A percentile compares a stretch with the other conserved stretches of the same genome.
Evolutionary conservation across 495 filamentous ascomycete species (phyloP).

Genomic region (Physcia stellaris): DNA sequence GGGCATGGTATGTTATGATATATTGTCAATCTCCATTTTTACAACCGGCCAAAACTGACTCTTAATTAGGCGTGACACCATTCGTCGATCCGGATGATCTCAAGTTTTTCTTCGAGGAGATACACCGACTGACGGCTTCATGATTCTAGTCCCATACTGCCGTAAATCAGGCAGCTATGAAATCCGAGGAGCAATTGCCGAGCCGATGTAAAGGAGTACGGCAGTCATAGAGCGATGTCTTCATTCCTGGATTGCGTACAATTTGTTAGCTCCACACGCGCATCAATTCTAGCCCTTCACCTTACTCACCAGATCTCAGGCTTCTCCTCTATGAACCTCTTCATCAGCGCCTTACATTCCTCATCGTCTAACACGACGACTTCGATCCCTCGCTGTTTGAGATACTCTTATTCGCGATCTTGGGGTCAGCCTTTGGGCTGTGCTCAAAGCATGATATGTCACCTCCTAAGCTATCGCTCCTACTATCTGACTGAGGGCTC

Average conservation of each 20-base stretch:
- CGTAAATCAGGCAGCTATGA: no score
- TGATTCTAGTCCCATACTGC: no score
- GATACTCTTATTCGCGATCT: no score
- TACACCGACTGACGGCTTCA: conserved; percentile 45
- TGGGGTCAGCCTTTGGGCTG: no score
- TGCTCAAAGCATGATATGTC: no score
- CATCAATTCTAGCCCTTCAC: no score
- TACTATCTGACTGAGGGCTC: no score
- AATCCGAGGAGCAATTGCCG: background rate
- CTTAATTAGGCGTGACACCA: conserved; percentile 63
- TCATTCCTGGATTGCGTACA: conserved; percentile 46
- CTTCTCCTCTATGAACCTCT: conserved; percentile 59
- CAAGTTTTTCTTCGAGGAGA: conserved; percentile 85
- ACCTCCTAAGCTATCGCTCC: no score
- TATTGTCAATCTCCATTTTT: no score
- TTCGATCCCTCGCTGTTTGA: conserved; percentile 58
- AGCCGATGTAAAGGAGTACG: conserved; percentile 9
- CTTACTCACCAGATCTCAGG: conserved; percentile 60
- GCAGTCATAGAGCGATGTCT: conserved; percentile 48
- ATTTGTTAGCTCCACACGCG: background rate
- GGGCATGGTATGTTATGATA: conserved; percentile 60
- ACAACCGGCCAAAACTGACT: conserved; percentile 6
- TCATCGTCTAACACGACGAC: conserved; percentile 56
- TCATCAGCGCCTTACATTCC: conserved; percentile 63
- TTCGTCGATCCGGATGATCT: conserved; percentile 86